Conservation (phyloP, 257 asterid species). For the Lycium ferocissimum region DNA sequence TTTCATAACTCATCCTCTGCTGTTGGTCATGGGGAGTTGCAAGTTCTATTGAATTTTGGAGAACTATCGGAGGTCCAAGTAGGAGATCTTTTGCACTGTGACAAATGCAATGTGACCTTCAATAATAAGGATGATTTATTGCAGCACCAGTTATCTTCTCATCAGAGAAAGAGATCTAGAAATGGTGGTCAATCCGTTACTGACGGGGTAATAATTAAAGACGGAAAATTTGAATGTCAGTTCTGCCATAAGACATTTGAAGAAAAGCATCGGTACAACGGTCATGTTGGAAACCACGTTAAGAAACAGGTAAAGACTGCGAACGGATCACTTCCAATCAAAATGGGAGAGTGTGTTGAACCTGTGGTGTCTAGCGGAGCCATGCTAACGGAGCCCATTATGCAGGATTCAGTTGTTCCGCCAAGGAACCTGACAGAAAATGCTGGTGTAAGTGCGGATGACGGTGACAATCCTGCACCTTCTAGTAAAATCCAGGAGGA, state of each 20-base stretch:
- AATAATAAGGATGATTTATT: slow-evolving; percentile 50
- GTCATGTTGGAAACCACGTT: slow-evolving; percentile 76
- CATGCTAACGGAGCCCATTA: slow-evolving; percentile 40
- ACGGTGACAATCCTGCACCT: slow-evolving; percentile 31
- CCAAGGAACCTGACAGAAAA: slow-evolving; percentile 34
- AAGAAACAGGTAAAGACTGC: slow-evolving; percentile 56
- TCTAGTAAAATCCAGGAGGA: slow-evolving; percentile 38
- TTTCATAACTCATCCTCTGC: slow-evolving; percentile 46
- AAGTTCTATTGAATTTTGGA: slow-evolving; percentile 37
- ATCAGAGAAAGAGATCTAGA: slow-evolving; percentile 55
- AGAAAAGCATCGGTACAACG: slow-evolving; percentile 70
- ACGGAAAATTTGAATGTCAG: slow-evolving; percentile 69
- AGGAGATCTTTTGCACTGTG: slow-evolving; percentile 50
- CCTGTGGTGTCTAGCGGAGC: slow-evolving; percentile 35
- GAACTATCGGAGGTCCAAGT: slow-evolving; percentile 46
- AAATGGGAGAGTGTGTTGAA: slow-evolving; percentile 34
- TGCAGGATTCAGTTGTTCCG: slow-evolving; percentile 39
- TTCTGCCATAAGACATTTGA: slow-evolving; percentile 70
- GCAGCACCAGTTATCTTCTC: slow-evolving; percentile 61
- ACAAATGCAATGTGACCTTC: slow-evolving; percentile 54
- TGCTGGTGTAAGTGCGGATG: slow-evolving; percentile 34
- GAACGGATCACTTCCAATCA: slow-evolving; percentile 44
- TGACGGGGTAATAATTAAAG: slow-evolving; percentile 72
- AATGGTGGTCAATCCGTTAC: slow-evolving; percentile 53
- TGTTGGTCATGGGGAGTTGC: slow-evolving; percentile 39